Conservation (phyloP, 495 filamentous ascomycete genomes). For the Aspergillus bertholletiae region DNA sequence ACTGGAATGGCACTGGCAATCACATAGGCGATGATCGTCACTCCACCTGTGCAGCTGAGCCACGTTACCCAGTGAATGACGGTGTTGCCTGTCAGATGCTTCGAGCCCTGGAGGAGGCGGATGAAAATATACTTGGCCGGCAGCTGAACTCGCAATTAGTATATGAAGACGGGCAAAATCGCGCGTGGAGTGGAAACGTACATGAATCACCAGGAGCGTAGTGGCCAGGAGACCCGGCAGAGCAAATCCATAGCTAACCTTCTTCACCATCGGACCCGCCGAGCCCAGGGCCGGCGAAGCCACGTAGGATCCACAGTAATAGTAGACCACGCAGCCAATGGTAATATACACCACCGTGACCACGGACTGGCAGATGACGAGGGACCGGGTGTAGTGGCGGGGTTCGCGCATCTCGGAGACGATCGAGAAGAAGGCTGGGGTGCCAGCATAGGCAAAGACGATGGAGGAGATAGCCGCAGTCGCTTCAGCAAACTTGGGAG, state of each 20-base stretch:
- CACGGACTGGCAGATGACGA: constrained; percentile 51
- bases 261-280: constrained; percentile 52
- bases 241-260: constrained; percentile 66
- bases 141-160: too few relatives aligned
- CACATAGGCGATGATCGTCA: constrained; percentile 58
- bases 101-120: constrained; percentile 47
- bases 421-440: constrained; percentile 64
- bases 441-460: constrained; percentile 58
- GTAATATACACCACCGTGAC: constrained; percentile 56
- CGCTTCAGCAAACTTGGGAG: constrained; percentile 21
- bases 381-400: constrained; percentile 53
- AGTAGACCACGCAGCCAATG: constrained; percentile 47
- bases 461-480: constrained; percentile 64
- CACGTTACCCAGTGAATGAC: constrained; percentile 53
- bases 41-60: constrained; percentile 49
- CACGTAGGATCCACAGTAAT: constrained; percentile 59
- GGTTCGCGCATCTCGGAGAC: constrained; percentile 64
- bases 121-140: constrained; percentile 59
- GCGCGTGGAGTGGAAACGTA: too few relatives aligned
- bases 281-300: constrained; percentile 62
- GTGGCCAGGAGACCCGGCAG: constrained; percentile 46
- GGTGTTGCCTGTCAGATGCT: constrained; percentile 53
- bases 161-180: too few relatives aligned
- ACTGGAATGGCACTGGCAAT: constrained; percentile 66
- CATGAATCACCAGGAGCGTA: constrained; percentile 18